Base-by-base conservation (phyloP, 164 flowering plant species). In the Paratinospora sagittata region DNA sequence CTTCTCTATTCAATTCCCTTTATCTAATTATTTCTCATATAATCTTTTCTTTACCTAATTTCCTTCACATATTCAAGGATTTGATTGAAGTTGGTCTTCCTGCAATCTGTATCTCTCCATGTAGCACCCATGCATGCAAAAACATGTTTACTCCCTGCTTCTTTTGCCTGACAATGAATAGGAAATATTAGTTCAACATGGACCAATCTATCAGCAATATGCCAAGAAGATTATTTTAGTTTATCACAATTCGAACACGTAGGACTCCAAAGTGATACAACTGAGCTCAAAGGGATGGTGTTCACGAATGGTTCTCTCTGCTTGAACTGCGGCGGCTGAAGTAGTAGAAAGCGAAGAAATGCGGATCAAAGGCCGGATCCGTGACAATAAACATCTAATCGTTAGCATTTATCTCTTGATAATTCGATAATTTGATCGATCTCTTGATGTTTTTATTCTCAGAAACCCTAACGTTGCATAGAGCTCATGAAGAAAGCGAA, bases 101-200 rank as follows among this genome's bases (percentile, higher is more conserved):
- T 87, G 76, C 98, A 98, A 16, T 90, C 74, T 0, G 97, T 96
- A 70, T 96, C 99, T 74, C 99, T 88, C 98, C 99, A 96, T 55
- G 98, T 98, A 79, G 98, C 99, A 80, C 98, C 99, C n/a, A n/a
- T n/a, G n/a, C 98, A 96, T 96, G 78, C 99, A 96, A 75, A 96
- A 96, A 47, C 99, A 91, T 43, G 21, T n/a, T n/a, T n/a, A n/a
- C n/a, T n/a, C n/a, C n/a, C n/a, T n/a, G n/a, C n/a, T n/a, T n/a
- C n/a, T n/a, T n/a, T n/a, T n/a, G n/a, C n/a, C n/a, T n/a, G n/a
- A n/a, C n/a, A n/a, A n/a, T n/a, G n/a, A n/a, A n/a, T n/a, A n/a
- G n/a, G n/a, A n/a, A n/a, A n/a, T n/a, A n/a, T n/a, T n/a, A n/a
- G n/a, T n/a, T n/a, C n/a, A n/a, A n/a, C n/a, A n/a, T n/a, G n/a